Base-by-base conservation (phyloP, 1,139 yeast genomes). In the Suhomyces anneliseae region DNA sequence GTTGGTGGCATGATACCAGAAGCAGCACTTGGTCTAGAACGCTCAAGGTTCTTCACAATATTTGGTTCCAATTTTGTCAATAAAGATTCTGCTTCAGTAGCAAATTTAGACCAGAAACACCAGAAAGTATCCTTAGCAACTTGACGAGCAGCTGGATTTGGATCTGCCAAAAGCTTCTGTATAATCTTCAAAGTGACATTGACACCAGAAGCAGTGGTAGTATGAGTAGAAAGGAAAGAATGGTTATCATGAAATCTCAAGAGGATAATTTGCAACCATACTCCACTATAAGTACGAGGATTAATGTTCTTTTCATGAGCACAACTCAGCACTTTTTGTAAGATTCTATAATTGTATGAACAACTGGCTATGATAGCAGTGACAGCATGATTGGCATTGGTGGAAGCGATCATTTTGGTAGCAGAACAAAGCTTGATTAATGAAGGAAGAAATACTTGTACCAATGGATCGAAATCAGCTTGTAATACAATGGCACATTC, bases 111-210 rank as follows among this genome's bases (percentile, higher is more conserved):
- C 54, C 77, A 75, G 51, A 81, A 79, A 19, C 80, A 72, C 97
- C 97, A 90, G 59, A 79, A 92, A 0, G 90, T 76, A 8, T 73
- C 72, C 59, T 96, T 79, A 68, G 87, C 88, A 0, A 82, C 73
- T 56, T 83, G 95, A 51, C 97, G 76, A 0, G 89, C 97, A 0
- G 77, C 72, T 0, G 95, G 90, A 50, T 87, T 87, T 0, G 96
- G 89, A 65, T 93, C 98, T 1, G 81, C 66, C 2, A 93, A 69
- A 33, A 95, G 83, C 57, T 80, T 84, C 6, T 68, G 55, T 2
- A 90, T 61, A 53, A 83, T 70, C 47, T 74, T 81, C 36, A 75
- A 82, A 2, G 84, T 66, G 1, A 73, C 60, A 4, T 82, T 84
- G 3, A 79, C 62, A 0, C 76, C 66, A 10, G 66, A 54, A 3